Base-by-base conservation (phyloP, 495 filamentous ascomycete species). In the Gamarada debralockiae region DNA sequence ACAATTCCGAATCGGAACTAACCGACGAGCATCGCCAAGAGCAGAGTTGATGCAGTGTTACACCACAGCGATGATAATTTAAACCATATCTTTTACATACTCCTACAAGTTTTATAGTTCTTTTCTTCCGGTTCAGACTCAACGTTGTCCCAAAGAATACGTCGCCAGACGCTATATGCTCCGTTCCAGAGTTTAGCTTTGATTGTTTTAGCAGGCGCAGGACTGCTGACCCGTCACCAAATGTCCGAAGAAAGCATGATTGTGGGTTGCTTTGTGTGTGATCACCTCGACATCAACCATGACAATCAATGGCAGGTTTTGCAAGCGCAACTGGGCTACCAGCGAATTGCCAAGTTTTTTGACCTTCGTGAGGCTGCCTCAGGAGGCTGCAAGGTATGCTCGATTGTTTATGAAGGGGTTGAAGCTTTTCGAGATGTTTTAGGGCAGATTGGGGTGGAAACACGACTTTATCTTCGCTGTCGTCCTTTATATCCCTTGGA, bases 341-440 rank as follows among this genome's bases (percentile, higher is more conserved):
- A 27, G 20, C 44, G 44, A 31, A 18, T 47, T 47, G 44, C 27
- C n/a, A 47, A 47, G 18, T 31, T 27, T 24, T 22, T 47, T 22
- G 24, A 47, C 44, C 44, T 47, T 47, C 44, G 44, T 22, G 44
- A 47, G 44, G 18, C 44, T 20, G 44, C 23, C 18, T 47, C 44
- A 25, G 27, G 44, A 47, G 44, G 44, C 44, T 47, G 44, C 18
- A 13, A 47, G 44, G 29, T 47, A 47, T 47, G 44, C 44, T 47
- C 44, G 13, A 27, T 47, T 47, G 9, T 47, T 22, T 27, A 13
- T 33, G 44, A 47, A 47, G 44, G 44, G 44, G 23, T 47, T 47
- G 44, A 47, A 25, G 44, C 23, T 20, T 47, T 27, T 15, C 44
- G 23, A 47, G 20, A 27, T 47, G 20, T 47, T 47, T 20, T 47